Conservation (phyloP, 306 rosid species). For the Astragalus glycyphyllos region DNA sequence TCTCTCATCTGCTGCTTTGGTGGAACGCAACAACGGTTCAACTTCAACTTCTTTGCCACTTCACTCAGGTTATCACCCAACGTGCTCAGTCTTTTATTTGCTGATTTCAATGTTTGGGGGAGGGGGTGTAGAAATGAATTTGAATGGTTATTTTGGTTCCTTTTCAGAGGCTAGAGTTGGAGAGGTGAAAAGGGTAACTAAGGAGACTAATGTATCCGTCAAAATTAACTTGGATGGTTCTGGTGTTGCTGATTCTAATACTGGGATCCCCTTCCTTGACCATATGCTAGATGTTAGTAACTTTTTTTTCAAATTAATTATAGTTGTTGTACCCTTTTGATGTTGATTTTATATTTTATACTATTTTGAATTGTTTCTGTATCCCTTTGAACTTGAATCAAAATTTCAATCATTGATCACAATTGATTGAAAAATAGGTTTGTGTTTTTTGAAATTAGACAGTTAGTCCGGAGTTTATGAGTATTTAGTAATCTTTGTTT, state of each 20-base stretch:
- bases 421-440: background rate
- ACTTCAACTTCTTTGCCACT: constrained; percentile 41
- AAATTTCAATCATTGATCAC: background rate
- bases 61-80: constrained; percentile 61
- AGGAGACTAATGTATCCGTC: constrained; percentile 79
- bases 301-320: constrained; percentile 8
- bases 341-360: background rate
- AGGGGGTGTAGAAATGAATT: background rate
- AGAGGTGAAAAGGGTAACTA: constrained; percentile 83
- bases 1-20: constrained; percentile 47
- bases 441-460: background rate
- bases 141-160: constrained; percentile 12
- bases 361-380: background rate
- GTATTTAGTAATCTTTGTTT: background rate
- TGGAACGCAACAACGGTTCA: constrained; percentile 52
- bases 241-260: constrained; percentile 72
- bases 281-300: constrained; percentile 90
- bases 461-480: too few species aligned
- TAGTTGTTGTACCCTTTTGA: background rate
- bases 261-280: constrained; percentile 93
- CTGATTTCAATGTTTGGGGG: background rate
- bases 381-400: background rate
- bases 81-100: background rate
- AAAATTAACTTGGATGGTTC: constrained; percentile 86
- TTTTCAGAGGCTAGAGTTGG: constrained; percentile 73